Evolutionary conservation across 331 rosid species (phyloP).

Genomic region (Spiraea crenata): DNA sequence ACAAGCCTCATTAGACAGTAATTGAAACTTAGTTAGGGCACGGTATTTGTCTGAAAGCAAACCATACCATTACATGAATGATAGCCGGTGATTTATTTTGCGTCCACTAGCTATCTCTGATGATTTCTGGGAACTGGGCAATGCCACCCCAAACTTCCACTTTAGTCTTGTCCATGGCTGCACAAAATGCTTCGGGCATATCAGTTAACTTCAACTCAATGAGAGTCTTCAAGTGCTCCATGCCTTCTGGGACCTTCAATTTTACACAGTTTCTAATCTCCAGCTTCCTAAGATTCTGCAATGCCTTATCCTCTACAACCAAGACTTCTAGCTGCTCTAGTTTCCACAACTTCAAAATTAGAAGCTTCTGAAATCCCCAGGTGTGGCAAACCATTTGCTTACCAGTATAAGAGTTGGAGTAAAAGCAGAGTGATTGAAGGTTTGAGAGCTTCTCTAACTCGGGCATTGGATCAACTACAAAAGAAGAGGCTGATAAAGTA

Average conservation of each 20-base stretch:
- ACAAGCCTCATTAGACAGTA: too few relatives aligned
- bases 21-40: too few relatives aligned
- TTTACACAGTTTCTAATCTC: conserved; percentile 29
- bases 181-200: conserved; percentile 17
- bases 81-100: background rate
- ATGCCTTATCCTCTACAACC: conserved; percentile 28
- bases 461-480: conserved; percentile 29
- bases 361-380: conserved; percentile 27
- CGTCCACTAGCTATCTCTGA: background rate
- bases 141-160: background rate
- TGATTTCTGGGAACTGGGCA: background rate
- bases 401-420: conserved; percentile 25
- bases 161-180: background rate
- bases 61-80: background rate
- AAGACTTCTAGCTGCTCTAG: conserved; percentile 13
- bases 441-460: conserved; percentile 19
- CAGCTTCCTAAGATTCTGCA: conserved; percentile 27
- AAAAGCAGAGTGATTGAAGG: conserved; percentile 23
- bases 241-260: conserved; percentile 14
- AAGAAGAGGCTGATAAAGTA: conserved; percentile 35
- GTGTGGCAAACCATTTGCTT: conserved; percentile 20
- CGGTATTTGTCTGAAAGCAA: too few relatives aligned
- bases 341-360: conserved; percentile 36
- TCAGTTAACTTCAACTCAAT: conserved; percentile 20
- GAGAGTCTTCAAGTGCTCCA: conserved; percentile 25